Conservation (phyloP, 2,329 filamentous ascomycete species). For the Coniochaeta hoffmannii region DNA sequence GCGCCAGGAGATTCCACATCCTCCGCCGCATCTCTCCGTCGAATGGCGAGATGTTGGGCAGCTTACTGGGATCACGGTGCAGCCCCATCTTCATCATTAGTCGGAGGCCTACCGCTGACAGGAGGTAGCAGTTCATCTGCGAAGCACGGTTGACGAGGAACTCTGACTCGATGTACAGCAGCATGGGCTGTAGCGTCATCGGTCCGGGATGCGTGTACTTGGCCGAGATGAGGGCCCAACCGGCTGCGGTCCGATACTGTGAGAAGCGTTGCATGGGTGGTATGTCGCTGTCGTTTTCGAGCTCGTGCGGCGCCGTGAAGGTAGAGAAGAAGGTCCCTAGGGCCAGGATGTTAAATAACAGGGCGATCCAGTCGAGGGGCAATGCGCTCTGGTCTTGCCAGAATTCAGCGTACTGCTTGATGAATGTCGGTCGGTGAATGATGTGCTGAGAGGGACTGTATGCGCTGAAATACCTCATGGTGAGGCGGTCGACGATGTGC, state of each 20-base stretch:
- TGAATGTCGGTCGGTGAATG: slow-evolving; percentile 45
- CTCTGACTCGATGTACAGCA: slow-evolving; percentile 45
- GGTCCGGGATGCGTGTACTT: slow-evolving; percentile 42
- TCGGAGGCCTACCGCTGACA: slow-evolving; percentile 41
- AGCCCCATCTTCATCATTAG: slow-evolving; percentile 52
- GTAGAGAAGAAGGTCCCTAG: slow-evolving; percentile 37
- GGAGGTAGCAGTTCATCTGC: slow-evolving; percentile 47
- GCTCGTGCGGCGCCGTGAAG: slow-evolving; percentile 34
- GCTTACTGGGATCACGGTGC: slow-evolving; percentile 46
- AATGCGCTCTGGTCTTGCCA: slow-evolving; percentile 33
- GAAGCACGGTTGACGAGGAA: slow-evolving; percentile 43
- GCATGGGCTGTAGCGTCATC: slow-evolving; percentile 40
- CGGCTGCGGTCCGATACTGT: slow-evolving; percentile 39
- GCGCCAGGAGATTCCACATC: slow-evolving; percentile 45
- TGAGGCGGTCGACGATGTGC: slow-evolving; percentile 38
- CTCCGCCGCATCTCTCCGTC: slow-evolving; percentile 47
- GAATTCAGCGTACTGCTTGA: slow-evolving; percentile 41
- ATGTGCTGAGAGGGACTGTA: slow-evolving; percentile 44
- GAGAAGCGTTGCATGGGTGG: slow-evolving; percentile 37
- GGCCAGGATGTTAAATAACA: slow-evolving; percentile 40
- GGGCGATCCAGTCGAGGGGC: slow-evolving; percentile 40
- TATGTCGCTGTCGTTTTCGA: slow-evolving; percentile 33
- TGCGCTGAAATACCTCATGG: slow-evolving; percentile 46
- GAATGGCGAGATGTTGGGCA: slow-evolving; percentile 42
- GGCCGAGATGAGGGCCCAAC: slow-evolving; percentile 42